phyloP scores from a whole-genome alignment of 257 asterid genomes.

The Gardenia jasminoides region DNA sequence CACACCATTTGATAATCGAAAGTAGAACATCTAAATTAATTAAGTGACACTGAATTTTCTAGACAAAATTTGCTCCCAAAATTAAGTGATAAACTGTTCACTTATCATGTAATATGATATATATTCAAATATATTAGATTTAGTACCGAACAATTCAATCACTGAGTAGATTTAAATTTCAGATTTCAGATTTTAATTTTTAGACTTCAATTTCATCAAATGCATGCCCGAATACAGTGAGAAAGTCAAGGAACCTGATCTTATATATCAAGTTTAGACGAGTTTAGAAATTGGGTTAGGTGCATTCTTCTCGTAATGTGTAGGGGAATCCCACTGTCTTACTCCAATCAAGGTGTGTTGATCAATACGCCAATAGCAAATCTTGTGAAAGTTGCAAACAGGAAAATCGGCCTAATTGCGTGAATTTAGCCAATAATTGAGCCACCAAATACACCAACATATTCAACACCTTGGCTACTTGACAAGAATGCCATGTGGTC shows the following conservation, averaged over 20 bases:
- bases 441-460: constrained; percentile 14
- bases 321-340: background rate
- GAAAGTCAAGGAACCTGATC: background rate
- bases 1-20: too few species aligned
- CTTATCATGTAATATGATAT: too few species aligned
- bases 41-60: too few species aligned
- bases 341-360: background rate
- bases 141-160: too few species aligned
- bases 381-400: constrained; percentile 2
- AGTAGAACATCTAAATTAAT: too few species aligned
- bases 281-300: background rate
- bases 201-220: too few species aligned
- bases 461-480: background rate
- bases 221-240: background rate
- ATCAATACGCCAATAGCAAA: background rate
- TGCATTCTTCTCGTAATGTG: background rate
- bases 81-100: too few species aligned
- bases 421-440: constrained; percentile 8
- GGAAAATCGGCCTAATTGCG: background rate
- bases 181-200: too few species aligned
- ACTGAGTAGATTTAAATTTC: too few species aligned
- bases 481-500: background rate
- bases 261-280: background rate
- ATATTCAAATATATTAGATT: too few species aligned
- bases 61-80: too few species aligned